A percentile compares a stretch with the other conserved stretches of the same genome.
These are phyloP conservation scores for Trichophyton rubrum DNA, from an alignment of 2,329 filamentous ascomycete genomes.

Conservation along the genomic window DNA sequence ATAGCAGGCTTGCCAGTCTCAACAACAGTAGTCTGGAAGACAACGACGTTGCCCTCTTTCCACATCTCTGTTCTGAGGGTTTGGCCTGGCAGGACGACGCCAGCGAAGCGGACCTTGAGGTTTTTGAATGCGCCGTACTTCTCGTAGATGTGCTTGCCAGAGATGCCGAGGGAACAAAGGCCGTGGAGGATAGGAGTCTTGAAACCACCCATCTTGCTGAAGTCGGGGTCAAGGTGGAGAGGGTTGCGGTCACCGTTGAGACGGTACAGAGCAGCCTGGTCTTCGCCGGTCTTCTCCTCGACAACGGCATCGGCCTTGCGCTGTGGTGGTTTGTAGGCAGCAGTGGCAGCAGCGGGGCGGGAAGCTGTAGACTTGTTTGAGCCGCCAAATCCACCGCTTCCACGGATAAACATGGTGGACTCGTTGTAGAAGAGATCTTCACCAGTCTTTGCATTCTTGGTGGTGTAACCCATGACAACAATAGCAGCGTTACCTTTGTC, in stretches of 20 bases:
- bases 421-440: constrained; percentile 97
- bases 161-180: constrained; percentile 87
- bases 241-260: constrained; percentile 93
- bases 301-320: constrained; percentile 68
- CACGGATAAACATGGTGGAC: constrained; percentile 80
- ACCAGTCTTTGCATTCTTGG: constrained; percentile 70
- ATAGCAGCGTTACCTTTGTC: constrained; percentile 90
- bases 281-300: constrained; percentile 73
- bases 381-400: constrained; percentile 81
- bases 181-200: constrained; percentile 89
- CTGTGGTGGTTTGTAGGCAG: constrained; percentile 63
- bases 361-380: constrained; percentile 52
- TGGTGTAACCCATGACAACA: constrained; percentile 66
- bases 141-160: constrained; percentile 78
- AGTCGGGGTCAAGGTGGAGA: constrained; percentile 85
- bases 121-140: constrained; percentile 74
- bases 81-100: constrained; percentile 72
- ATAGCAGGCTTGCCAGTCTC: constrained; percentile 88
- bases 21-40: constrained; percentile 81
- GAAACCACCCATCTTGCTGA: constrained; percentile 93
- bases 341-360: constrained; percentile 69
- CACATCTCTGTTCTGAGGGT: constrained; percentile 92
- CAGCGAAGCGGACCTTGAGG: constrained; percentile 85
- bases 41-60: constrained; percentile 66
- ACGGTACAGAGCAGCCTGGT: constrained; percentile 88